Conservation (phyloP, 2,329 filamentous ascomycete genomes). For the Paracamarosporium sp. region DNA sequence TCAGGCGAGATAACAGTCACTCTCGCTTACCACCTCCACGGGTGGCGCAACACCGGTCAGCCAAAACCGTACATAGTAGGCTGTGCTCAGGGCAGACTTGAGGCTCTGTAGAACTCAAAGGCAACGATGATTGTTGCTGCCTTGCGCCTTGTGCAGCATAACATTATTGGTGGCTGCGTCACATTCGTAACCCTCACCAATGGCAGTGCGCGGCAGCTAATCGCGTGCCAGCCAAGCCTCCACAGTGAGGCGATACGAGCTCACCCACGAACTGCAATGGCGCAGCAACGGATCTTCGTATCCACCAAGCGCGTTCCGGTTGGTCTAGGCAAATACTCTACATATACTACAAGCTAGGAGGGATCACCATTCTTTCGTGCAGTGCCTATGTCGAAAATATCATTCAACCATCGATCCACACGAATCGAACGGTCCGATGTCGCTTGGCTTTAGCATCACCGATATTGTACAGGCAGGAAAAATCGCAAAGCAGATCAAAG, state of each 20-base stretch:
- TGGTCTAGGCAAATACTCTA: not conserved
- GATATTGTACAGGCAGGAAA: not conserved
- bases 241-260: not conserved
- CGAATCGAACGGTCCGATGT: not conserved
- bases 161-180: slow-evolving; percentile 1
- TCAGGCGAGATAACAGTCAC: no score
- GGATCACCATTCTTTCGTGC: not conserved
- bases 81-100: not conserved
- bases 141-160: not conserved
- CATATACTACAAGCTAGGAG: slow-evolving; percentile 1
- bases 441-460: slow-evolving; percentile 1
- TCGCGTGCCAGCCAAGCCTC: not conserved
- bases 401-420: not conserved
- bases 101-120: not conserved
- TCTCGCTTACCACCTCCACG: not conserved
- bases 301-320: not conserved
- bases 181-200: not conserved
- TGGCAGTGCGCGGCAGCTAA: not conserved
- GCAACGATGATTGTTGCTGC: not conserved
- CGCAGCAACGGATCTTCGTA: not conserved
- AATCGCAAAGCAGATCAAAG: slow-evolving; percentile 1
- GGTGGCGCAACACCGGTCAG: not conserved
- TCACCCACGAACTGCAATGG: not conserved
- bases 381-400: not conserved
- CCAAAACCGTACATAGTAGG: not conserved